phyloP scores from a whole-genome alignment of 108 stramenopile genomes.

The Skeletonema menzelii region DNA sequence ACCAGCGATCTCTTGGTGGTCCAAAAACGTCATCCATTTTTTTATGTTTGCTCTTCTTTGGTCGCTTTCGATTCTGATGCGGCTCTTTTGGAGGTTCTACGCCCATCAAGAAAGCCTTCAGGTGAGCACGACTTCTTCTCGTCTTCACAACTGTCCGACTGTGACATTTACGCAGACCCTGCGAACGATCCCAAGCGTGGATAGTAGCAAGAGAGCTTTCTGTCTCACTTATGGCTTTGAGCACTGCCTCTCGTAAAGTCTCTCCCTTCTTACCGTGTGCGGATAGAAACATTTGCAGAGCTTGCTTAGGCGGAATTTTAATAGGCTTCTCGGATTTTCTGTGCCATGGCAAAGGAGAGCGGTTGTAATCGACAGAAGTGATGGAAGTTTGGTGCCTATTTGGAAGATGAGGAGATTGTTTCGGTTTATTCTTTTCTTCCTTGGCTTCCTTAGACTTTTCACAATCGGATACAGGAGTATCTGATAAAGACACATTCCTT shows the following conservation, averaged over 20 bases:
- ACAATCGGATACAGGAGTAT: background rate
- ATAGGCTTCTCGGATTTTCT: background rate
- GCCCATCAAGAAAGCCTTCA: constrained; percentile 39
- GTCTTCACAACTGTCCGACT: constrained; percentile 44
- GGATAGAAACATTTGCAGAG: constrained; percentile 20
- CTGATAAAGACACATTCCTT: background rate
- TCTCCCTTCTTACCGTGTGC: constrained; percentile 21
- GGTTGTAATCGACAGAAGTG: background rate
- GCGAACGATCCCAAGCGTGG: constrained; percentile 35
- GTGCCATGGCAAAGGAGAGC: background rate
- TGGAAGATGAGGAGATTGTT: too few species aligned
- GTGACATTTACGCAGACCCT: constrained; percentile 33
- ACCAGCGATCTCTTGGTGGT: background rate
- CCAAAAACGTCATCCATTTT: background rate
- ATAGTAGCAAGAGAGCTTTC: constrained; percentile 28
- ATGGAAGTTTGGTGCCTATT: too few species aligned
- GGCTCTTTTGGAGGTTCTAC: constrained; percentile 25
- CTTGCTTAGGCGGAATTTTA: constrained; percentile 8
- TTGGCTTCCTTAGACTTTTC: background rate
- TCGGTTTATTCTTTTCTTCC: background rate
- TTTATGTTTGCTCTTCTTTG: background rate
- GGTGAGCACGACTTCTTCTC: constrained; percentile 22
- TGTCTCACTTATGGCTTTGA: constrained; percentile 19
- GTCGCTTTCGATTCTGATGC: constrained; percentile 4
- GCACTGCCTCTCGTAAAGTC: constrained; percentile 5